phyloP scores from a whole-genome alignment of 441 rosid species.

The Viola pubescens region DNA sequence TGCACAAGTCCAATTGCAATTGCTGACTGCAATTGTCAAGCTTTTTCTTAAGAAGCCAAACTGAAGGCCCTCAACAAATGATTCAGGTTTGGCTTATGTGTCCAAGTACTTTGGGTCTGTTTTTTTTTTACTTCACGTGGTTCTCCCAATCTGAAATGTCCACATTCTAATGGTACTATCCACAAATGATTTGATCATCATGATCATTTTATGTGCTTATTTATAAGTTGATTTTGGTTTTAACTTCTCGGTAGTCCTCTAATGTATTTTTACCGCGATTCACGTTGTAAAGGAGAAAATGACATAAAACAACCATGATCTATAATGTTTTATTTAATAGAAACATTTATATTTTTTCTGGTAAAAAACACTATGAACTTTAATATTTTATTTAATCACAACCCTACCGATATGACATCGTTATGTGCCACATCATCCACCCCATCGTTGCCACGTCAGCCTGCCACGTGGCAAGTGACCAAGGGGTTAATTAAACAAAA shows the following conservation, averaged over 20 bases:
- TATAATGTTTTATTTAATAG: too few species aligned
- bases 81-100: slow-evolving; percentile 59
- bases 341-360: too few species aligned
- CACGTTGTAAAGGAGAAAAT: slow-evolving; percentile 11
- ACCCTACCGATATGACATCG: too few species aligned
- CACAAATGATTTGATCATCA: neutral
- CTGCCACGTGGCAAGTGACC: too few species aligned
- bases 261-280: slow-evolving; percentile 8
- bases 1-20: slow-evolving; percentile 92
- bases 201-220: neutral
- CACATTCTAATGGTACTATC: neutral
- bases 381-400: too few species aligned
- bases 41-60: slow-evolving; percentile 95
- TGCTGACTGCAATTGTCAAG: slow-evolving; percentile 92
- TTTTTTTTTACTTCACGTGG: slow-evolving; percentile 12
- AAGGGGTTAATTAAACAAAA: too few species aligned
- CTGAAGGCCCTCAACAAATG: slow-evolving; percentile 99
- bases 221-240: slow-evolving; percentile 2
- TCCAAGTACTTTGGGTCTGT: slow-evolving; percentile 13
- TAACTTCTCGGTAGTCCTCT: neutral
- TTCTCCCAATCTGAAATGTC: slow-evolving; percentile 1
- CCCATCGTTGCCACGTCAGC: too few species aligned
- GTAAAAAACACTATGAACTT: too few species aligned
- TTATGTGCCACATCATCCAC: too few species aligned
- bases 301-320: too few species aligned